Base-by-base conservation (phyloP, 495 filamentous ascomycete species). In the Penicillium nucicola region DNA sequence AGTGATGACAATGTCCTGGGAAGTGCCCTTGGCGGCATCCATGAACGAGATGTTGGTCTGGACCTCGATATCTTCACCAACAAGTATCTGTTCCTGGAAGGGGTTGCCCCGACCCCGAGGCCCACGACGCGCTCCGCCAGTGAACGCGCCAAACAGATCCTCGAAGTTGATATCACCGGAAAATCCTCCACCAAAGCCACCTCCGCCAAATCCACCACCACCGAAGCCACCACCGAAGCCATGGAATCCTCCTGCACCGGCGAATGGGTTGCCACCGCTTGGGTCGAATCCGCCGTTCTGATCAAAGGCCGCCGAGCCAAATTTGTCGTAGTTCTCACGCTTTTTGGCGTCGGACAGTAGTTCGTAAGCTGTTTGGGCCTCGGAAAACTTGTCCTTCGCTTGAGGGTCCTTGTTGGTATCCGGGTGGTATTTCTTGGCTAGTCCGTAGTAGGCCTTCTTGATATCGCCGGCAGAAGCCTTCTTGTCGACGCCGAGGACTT, bases 391-490 rank as follows among this genome's bases (percentile, higher is more conserved):
- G 45, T 97, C 93, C 66, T 97, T 97, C 25, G 93, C 92, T 6
- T 73, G 75, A 7, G 90, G 64, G 44, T 96, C 93, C 70, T 97
- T 98, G 75, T 96, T 97, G 32, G 93, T 96, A 68, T 98, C 93
- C 7, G 93, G 93, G 60, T 98, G 93, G 65, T 84, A 98, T 64
- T 97, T 97, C 71, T 97, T 97, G n/a, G 93, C 93, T 52, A 96
- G 75, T 45, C 90, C 86, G 67, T 98, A 98, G 75, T 98, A 98
- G 2, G 93, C 92, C 69, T 97, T 97, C 64, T 98, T 98, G 61
- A 98, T 96, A 6, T 97, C 95, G 46, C 83, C 64, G 5, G 88
- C 69, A n/a, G 89, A 86, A 12, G 93, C 89, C 34, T 66, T 76
- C 65, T 89, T 92, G 49, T 77, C 74, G 12, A 98, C 85, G n/a